Percentiles rank a stretch among this genome's conserved stretches.
phyloP scores from a whole-genome alignment of 2,329 filamentous ascomycete species.

The Aaosphaeria pasadenensis region DNA sequence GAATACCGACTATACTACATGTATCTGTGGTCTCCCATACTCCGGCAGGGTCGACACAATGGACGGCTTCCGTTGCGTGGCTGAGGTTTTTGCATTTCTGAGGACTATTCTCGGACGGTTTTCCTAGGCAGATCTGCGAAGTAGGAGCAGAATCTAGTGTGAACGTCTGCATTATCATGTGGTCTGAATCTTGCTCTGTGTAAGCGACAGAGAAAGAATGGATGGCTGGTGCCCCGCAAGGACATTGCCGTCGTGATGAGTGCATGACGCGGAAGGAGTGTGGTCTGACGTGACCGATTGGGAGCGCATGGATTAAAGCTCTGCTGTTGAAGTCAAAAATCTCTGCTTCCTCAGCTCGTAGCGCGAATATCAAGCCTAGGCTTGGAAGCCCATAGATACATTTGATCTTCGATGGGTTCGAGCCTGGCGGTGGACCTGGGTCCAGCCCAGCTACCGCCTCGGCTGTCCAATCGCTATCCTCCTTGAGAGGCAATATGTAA shows the following conservation, averaged over 20 bases:
- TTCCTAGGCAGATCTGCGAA: constrained; percentile 56
- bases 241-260: constrained; percentile 49
- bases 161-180: constrained; percentile 65
- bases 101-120: constrained; percentile 32
- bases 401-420: constrained; percentile 46
- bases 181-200: constrained; percentile 55
- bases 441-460: constrained; percentile 34
- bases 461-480: constrained; percentile 21
- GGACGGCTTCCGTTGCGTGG: constrained; percentile 48
- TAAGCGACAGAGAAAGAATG: constrained; percentile 65
- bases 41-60: constrained; percentile 61
- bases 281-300: constrained; percentile 56
- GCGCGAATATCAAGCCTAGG: constrained; percentile 60
- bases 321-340: constrained; percentile 59
- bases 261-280: constrained; percentile 61
- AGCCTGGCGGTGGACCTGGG: constrained; percentile 32
- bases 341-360: constrained; percentile 55
- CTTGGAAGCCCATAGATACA: constrained; percentile 59
- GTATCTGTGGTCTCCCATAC: constrained; percentile 61
- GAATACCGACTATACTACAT: constrained; percentile 62
- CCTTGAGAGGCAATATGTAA: constrained; percentile 26
- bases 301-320: constrained; percentile 60
- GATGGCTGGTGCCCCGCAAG: constrained; percentile 56
- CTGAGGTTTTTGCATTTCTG: constrained; percentile 34
- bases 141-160: constrained; percentile 52